These are phyloP conservation scores for Spizellomyces punctatus DNA, from an alignment of 192 early-diverging fungal genomes.

Conservation along the genomic window DNA sequence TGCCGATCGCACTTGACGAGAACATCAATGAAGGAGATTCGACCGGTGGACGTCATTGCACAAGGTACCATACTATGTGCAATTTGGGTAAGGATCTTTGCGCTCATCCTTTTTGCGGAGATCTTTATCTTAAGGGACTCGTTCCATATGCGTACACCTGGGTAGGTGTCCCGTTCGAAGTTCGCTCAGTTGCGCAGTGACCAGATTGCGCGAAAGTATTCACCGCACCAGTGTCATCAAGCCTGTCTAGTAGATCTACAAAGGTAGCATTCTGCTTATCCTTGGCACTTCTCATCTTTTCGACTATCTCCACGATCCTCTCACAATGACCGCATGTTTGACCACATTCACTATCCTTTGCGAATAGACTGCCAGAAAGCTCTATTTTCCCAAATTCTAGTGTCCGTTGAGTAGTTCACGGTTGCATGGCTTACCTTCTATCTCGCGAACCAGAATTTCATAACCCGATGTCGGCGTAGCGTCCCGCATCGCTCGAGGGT, in stretches of 20 bases:
- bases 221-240: constrained; percentile 3
- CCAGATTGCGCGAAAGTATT: neutral
- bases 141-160: constrained; percentile 29
- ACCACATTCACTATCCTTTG: too few species aligned
- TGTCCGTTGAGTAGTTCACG: too few species aligned
- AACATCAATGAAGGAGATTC: neutral
- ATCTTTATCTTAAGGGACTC: constrained; percentile 5
- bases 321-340: too few species aligned
- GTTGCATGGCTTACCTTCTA: too few species aligned
- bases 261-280: neutral
- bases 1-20: constrained; percentile 10
- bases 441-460: too few species aligned
- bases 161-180: neutral
- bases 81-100: neutral
- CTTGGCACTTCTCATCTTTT: too few species aligned
- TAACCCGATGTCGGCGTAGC: too few species aligned
- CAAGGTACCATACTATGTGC: neutral
- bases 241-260: neutral
- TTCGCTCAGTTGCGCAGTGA: neutral
- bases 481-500: too few species aligned
- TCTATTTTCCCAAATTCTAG: too few species aligned
- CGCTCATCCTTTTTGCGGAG: neutral
- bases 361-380: too few species aligned
- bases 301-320: too few species aligned
- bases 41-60: neutral